Evolutionary conservation across 768 basidiomycete genomes (phyloP).

Genomic region (Rhodotorula taiwanensis): DNA sequence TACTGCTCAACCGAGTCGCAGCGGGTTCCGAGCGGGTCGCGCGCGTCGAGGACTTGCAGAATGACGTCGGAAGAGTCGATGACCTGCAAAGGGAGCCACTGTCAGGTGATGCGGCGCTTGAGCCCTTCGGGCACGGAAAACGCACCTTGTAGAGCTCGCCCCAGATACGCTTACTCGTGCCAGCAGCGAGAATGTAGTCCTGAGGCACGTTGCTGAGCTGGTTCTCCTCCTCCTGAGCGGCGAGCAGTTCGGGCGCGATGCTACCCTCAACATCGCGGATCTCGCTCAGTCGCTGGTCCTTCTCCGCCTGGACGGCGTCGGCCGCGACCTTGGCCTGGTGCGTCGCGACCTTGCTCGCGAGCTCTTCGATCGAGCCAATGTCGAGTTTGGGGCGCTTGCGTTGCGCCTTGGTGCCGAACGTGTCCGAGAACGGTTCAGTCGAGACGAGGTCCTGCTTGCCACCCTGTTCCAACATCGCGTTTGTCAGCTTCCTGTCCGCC

Average conservation of each 20-base stretch:
- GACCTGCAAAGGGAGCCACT: slow-evolving; percentile 48
- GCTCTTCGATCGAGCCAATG: slow-evolving; percentile 85
- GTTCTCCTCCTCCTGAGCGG: slow-evolving; percentile 21
- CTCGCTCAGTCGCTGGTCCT: slow-evolving; percentile 25
- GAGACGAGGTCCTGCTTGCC: slow-evolving; percentile 90
- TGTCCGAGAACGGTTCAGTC: slow-evolving; percentile 87
- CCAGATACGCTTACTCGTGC: slow-evolving; percentile 90
- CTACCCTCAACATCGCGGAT: slow-evolving; percentile 28
- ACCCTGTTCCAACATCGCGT: slow-evolving; percentile 13
- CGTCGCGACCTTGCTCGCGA: slow-evolving; percentile 48
- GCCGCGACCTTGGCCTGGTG: slow-evolving; percentile 14
- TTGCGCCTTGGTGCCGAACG: slow-evolving; percentile 92
- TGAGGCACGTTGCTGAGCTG: slow-evolving; percentile 29
- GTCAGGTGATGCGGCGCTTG: background rate
- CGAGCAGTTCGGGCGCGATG: slow-evolving; percentile 23
- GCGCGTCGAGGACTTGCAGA: slow-evolving; percentile 87
- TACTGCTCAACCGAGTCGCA: slow-evolving; percentile 91
- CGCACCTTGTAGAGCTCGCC: slow-evolving; percentile 83
- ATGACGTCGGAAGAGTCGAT: slow-evolving; percentile 97
- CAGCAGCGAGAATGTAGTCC: slow-evolving; percentile 64
- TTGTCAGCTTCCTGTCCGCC: background rate
- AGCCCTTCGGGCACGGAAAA: background rate
- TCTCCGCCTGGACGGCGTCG: slow-evolving; percentile 14
- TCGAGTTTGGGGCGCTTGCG: slow-evolving; percentile 81
- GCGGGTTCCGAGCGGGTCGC: slow-evolving; percentile 89